phyloP scores from a whole-genome alignment of 306 rosid species.

The Cucumis sativus region DNA sequence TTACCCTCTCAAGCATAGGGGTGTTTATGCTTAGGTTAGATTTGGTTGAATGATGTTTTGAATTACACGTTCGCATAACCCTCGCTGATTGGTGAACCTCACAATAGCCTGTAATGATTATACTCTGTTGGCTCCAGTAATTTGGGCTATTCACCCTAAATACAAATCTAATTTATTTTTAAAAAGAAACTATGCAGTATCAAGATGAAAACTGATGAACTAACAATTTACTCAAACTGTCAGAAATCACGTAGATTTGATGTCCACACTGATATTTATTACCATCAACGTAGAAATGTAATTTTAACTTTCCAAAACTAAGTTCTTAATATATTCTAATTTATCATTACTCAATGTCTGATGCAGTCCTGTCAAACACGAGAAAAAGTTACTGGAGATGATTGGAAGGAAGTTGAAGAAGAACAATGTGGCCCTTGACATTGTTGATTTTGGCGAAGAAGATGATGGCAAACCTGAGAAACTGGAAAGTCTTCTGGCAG shows the following conservation, averaged over 20 bases:
- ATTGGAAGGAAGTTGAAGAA: constrained; percentile 82
- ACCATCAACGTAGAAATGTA: neutral
- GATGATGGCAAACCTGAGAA: constrained; percentile 79
- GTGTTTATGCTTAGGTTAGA: neutral
- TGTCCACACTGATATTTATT: neutral
- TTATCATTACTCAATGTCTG: constrained; percentile 5
- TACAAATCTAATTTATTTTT: neutral
- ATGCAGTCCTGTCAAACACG: constrained; percentile 62
- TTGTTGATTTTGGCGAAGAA: constrained; percentile 80
- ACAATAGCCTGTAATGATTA: neutral
- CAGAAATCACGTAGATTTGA: neutral
- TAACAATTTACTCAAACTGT: neutral
- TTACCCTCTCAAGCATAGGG: neutral
- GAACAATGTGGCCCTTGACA: constrained; percentile 87
- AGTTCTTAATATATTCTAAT: neutral
- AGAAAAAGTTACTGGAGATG: constrained; percentile 66
- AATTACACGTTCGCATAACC: neutral
- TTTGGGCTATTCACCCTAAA: neutral
- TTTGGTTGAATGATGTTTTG: neutral
- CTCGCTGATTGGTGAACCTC: neutral
- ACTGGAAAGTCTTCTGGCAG: constrained; percentile 69
- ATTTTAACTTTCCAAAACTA: neutral
- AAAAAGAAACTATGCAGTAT: too few relatives aligned
- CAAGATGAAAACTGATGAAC: neutral
- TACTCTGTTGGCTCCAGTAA: neutral